phyloP scores from a whole-genome alignment of 345 rosid species.

The Brassica rapa region DNA sequence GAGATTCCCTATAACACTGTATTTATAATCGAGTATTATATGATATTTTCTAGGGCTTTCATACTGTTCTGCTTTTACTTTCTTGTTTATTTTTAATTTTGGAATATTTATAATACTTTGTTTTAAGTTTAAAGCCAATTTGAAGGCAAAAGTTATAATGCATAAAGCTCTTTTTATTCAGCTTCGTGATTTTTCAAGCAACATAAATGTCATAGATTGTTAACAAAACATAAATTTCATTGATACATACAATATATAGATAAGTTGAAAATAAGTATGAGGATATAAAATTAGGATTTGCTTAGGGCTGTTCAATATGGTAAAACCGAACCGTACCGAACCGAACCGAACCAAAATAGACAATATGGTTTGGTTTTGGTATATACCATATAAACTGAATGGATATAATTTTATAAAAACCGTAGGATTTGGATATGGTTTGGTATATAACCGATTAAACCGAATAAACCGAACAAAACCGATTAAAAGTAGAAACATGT shows the following conservation, averaged over 20 bases:
- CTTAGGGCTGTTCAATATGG: too few species aligned
- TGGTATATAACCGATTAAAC: too few species aligned
- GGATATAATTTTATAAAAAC: too few species aligned
- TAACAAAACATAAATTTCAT: not conserved
- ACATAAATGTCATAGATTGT: not conserved
- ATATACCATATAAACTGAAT: too few species aligned
- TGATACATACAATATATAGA: not conserved
- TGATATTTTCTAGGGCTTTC: not conserved
- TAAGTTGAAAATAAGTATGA: not conserved
- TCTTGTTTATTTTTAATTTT: not conserved
- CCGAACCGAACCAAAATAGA: too few species aligned
- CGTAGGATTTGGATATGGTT: too few species aligned
- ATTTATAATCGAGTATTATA: not conserved
- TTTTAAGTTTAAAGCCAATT: not conserved
- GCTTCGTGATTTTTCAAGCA: not conserved
- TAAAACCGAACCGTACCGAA: too few species aligned
- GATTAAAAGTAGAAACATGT: too few species aligned
- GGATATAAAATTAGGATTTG: not conserved
- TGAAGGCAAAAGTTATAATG: not conserved
- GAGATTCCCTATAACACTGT: not conserved
- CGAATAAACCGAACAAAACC: too few species aligned
- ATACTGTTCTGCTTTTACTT: not conserved
- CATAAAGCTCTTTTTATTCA: not conserved
- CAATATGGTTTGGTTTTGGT: too few species aligned
- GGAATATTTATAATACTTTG: not conserved